Evolutionary conservation across 495 filamentous ascomycete genomes (phyloP).

Genomic region (Filosporella fistucella): DNA sequence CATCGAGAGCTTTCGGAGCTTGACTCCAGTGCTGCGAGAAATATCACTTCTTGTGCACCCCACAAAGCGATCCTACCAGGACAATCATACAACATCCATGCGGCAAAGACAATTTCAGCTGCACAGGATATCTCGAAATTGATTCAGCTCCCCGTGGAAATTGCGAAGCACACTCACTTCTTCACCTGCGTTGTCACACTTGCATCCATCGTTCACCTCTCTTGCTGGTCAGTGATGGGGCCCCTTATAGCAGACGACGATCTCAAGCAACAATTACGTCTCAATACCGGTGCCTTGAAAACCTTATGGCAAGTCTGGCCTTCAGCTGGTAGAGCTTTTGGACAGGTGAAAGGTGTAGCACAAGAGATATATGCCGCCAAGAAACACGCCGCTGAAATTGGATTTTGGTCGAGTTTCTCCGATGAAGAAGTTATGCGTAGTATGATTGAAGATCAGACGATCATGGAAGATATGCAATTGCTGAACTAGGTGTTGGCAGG

Average conservation of each 20-base stretch:
- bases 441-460: slow-evolving; percentile 47
- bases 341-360: slow-evolving; percentile 69
- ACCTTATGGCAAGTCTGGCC: slow-evolving; percentile 72
- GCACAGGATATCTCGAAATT: slow-evolving; percentile 74
- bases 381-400: slow-evolving; percentile 43
- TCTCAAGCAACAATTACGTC: slow-evolving; percentile 70
- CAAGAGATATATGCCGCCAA: slow-evolving; percentile 57
- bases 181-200: slow-evolving; percentile 83
- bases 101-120: slow-evolving; percentile 72
- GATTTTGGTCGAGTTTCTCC: slow-evolving; percentile 47
- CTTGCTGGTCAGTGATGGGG: slow-evolving; percentile 54
- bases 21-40: slow-evolving; percentile 46
- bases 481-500: background rate
- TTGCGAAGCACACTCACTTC: slow-evolving; percentile 79
- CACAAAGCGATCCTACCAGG: slow-evolving; percentile 47
- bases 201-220: slow-evolving; percentile 56
- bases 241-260: slow-evolving; percentile 54
- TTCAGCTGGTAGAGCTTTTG: slow-evolving; percentile 65
- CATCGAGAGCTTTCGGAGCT: slow-evolving; percentile 66
- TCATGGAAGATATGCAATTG: slow-evolving; percentile 44
- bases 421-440: slow-evolving; percentile 50
- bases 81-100: slow-evolving; percentile 63
- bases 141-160: slow-evolving; percentile 67
- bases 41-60: slow-evolving; percentile 55
- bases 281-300: slow-evolving; percentile 81